phyloP scores from a whole-genome alignment of 345 rosid genomes.

The Aquilaria sinensis region DNA sequence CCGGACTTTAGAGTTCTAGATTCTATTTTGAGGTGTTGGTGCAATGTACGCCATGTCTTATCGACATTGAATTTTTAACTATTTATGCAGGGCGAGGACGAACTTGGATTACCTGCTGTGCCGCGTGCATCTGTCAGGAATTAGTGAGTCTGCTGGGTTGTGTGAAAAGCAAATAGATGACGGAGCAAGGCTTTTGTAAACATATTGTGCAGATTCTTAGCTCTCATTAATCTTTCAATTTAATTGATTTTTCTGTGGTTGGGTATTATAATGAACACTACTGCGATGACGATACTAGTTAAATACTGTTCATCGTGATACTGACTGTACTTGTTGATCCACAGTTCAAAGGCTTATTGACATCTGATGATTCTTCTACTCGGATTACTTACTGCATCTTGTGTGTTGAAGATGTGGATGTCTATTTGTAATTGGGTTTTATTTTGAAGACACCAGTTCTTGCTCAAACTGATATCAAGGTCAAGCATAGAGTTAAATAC shows the following conservation, averaged over 20 bases:
- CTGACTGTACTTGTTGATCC: background rate
- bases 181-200: slow-evolving; percentile 11
- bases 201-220: slow-evolving; percentile 16
- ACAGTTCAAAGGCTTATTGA: background rate
- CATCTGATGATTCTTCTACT: background rate
- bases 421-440: too few species aligned
- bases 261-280: slow-evolving; percentile 9
- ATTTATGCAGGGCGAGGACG: slow-evolving; percentile 71
- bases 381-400: too few species aligned
- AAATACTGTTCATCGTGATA: too few species aligned
- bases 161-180: slow-evolving; percentile 5
- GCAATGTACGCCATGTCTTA: background rate
- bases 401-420: too few species aligned
- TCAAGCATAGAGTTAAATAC: too few species aligned
- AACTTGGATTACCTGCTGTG: slow-evolving; percentile 80
- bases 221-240: slow-evolving; percentile 4
- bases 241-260: slow-evolving; percentile 9
- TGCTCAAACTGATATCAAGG: too few species aligned
- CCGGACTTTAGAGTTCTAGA: background rate
- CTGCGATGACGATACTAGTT: too few species aligned
- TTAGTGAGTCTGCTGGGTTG: slow-evolving; percentile 13
- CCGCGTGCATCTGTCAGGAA: slow-evolving; percentile 81
- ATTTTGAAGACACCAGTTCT: too few species aligned
- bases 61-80: background rate
- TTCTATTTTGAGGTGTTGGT: too few species aligned